These are phyloP conservation scores for Amphicarpaea edgeworthii DNA, from an alignment of 306 rosid genomes.

Conservation along the genomic window DNA sequence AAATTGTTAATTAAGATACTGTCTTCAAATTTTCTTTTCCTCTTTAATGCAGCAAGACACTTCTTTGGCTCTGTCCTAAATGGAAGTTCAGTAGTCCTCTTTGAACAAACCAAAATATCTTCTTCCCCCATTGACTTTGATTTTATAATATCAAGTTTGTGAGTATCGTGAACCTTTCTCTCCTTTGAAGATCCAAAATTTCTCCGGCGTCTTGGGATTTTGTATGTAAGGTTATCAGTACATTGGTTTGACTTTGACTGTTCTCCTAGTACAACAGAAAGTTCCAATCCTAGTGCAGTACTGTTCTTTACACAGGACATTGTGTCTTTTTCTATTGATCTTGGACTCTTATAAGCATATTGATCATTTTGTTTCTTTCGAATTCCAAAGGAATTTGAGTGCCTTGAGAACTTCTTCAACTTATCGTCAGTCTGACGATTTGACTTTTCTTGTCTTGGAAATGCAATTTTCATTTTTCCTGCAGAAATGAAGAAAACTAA, in stretches of 20 bases:
- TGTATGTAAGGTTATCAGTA: neutral
- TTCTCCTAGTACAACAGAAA: constrained; percentile 22
- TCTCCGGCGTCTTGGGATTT: constrained; percentile 11
- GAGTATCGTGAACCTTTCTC: constrained; percentile 28
- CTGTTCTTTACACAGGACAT: neutral
- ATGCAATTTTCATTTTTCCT: constrained; percentile 50
- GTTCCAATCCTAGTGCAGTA: constrained; percentile 46
- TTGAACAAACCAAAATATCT: neutral
- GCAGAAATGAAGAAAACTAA: constrained; percentile 10
- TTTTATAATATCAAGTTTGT: neutral
- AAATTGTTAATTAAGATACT: neutral
- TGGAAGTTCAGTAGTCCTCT: neutral
- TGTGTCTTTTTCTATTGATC: too few relatives aligned
- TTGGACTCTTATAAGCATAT: neutral
- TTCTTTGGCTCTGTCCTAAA: constrained; percentile 43
- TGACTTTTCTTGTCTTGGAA: constrained; percentile 7
- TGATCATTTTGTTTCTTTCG: neutral
- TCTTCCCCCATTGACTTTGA: constrained; percentile 33
- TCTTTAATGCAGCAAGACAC: constrained; percentile 8
- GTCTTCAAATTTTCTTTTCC: constrained; percentile 39
- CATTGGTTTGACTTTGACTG: constrained; percentile 4
- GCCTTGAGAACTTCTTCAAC: neutral
- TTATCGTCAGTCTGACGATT: constrained; percentile 8
- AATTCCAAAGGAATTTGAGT: neutral
- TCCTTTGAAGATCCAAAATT: constrained; percentile 31